A percentile compares a stretch with the other conserved stretches of the same genome.
These are phyloP conservation scores for Didymella pomorum DNA, from an alignment of 2,329 filamentous ascomycete genomes.

Conservation along the genomic window DNA sequence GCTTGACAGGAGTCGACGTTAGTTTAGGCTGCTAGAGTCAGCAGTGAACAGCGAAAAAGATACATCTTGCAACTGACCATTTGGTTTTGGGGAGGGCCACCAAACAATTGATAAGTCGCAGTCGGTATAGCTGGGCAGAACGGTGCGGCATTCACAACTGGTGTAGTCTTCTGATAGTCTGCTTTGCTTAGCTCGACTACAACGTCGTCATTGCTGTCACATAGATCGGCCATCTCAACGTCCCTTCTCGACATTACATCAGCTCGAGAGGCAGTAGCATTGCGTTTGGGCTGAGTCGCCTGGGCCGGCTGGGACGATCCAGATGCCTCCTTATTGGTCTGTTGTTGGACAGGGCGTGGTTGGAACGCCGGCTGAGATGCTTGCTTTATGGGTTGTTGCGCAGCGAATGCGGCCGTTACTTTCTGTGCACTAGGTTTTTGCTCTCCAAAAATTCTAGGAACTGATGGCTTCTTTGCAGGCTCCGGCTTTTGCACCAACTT, in stretches of 20 bases:
- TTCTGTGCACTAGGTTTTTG: background rate
- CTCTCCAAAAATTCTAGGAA: background rate
- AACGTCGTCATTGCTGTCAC: constrained; percentile 5
- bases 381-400: background rate
- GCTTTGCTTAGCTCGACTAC: constrained; percentile 1
- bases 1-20: background rate
- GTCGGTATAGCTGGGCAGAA: background rate
- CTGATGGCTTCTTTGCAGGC: background rate
- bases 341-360: background rate
- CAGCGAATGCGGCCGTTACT: background rate
- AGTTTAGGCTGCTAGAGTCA: background rate
- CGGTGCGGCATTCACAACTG: background rate
- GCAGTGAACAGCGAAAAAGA: background rate
- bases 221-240: background rate
- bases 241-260: background rate
- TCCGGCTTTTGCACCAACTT: background rate
- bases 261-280: background rate
- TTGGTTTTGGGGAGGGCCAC: background rate
- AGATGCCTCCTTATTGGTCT: background rate
- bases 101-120: constrained; percentile 1
- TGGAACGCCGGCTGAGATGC: background rate
- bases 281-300: background rate
- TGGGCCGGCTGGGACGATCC: background rate
- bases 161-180: background rate
- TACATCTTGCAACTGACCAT: background rate